phyloP scores from a whole-genome alignment of 176 grass and related monocot species.

The Hordeum marinum region DNA sequence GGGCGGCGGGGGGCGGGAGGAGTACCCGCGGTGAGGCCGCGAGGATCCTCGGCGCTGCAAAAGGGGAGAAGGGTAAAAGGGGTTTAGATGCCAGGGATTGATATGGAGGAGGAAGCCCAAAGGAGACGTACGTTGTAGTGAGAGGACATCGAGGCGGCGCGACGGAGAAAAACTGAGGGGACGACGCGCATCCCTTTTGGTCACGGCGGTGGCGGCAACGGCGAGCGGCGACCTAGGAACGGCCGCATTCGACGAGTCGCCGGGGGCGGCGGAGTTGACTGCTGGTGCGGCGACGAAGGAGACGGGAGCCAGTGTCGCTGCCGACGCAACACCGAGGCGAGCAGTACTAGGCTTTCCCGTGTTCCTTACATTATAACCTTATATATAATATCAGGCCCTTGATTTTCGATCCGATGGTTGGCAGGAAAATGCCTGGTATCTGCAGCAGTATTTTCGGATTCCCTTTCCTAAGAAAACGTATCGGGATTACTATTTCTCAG shows the following conservation, averaged over 20 bases:
- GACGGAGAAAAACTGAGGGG: slow-evolving; percentile 12
- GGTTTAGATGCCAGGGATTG: slow-evolving; percentile 18
- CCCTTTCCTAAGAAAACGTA: no score
- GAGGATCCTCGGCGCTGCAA: slow-evolving; percentile 42
- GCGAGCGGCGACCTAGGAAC: background rate
- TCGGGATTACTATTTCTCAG: no score
- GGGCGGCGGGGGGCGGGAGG: slow-evolving; percentile 15
- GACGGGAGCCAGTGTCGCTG: background rate
- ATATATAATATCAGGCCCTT: background rate
- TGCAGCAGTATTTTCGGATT: no score
- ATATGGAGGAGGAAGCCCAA: background rate
- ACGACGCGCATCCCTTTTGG: slow-evolving; percentile 30
- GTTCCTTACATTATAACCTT: background rate
- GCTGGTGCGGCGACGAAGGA: background rate
- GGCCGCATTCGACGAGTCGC: slow-evolving; percentile 22
- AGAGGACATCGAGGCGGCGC: slow-evolving; percentile 40
- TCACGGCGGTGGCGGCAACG: background rate
- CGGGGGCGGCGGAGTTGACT: slow-evolving; percentile 15
- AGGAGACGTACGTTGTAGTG: slow-evolving; percentile 32
- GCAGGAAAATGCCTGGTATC: no score
- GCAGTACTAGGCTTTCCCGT: background rate
- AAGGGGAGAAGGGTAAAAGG: background rate
- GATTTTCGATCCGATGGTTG: background rate
- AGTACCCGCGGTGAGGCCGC: slow-evolving; percentile 15
- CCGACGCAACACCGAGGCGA: background rate